Evolutionary conservation across 1,284 basidiomycete species (phyloP).

Genomic region (Heterobasidion occidentale): DNA sequence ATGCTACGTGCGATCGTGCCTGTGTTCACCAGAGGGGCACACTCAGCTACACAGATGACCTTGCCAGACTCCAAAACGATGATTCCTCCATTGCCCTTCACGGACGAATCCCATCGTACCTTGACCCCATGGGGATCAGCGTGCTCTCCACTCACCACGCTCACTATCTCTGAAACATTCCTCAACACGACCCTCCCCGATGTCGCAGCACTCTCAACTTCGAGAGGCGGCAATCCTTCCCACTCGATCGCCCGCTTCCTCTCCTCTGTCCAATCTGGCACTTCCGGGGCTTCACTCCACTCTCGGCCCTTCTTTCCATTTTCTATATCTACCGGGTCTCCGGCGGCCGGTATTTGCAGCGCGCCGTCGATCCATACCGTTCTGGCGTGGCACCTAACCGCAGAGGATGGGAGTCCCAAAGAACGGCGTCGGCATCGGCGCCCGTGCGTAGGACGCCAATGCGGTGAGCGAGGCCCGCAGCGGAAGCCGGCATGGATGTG

Average conservation of each 20-base stretch:
- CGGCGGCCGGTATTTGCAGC: constrained; percentile 43
- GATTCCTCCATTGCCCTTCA: too few relatives aligned
- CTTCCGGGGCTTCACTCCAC: constrained; percentile 27
- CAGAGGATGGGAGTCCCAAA: constrained; percentile 80
- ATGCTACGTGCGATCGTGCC: constrained; percentile 6
- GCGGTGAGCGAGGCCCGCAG: constrained; percentile 76
- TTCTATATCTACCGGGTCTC: constrained; percentile 30
- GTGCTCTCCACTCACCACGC: constrained; percentile 9
- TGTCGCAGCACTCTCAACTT: constrained; percentile 14
- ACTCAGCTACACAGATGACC: constrained; percentile 18
- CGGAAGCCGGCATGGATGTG: constrained; percentile 70
- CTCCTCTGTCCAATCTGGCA: too few relatives aligned
- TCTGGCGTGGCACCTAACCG: constrained; percentile 68
- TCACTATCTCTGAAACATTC: constrained; percentile 46
- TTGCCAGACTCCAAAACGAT: not conserved
- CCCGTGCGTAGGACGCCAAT: constrained; percentile 70
- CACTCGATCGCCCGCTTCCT: too few relatives aligned
- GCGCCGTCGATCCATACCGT: constrained; percentile 74
- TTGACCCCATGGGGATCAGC: too few relatives aligned
- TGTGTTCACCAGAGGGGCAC: not conserved
- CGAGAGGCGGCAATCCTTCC: too few relatives aligned
- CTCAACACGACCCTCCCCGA: constrained; percentile 42
- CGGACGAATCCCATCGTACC: too few relatives aligned
- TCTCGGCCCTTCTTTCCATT: constrained; percentile 17
- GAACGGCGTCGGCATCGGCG: constrained; percentile 46